Percentiles rank a stretch among this genome's conserved stretches.
These are phyloP conservation scores for Polytrichum commune DNA, from an alignment of 225 moss, liverwort and hornwort species.

Conservation along the genomic window DNA sequence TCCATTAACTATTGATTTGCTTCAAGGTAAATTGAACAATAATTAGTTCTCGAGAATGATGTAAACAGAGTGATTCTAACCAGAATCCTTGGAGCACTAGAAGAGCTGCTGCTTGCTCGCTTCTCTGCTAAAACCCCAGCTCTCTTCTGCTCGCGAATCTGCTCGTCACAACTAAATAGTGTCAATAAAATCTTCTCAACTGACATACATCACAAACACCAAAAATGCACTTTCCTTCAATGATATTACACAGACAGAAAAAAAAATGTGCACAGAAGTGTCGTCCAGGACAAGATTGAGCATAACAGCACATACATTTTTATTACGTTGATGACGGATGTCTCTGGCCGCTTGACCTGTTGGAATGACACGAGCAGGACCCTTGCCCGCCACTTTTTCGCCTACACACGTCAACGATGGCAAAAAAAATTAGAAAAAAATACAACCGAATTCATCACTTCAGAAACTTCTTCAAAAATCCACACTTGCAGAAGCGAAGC, in stretches of 20 bases:
- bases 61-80: constrained; percentile 27
- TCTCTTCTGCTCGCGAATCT: constrained; percentile 90
- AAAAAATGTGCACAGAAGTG: neutral
- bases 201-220: too few relatives aligned
- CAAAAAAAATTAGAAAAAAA: neutral
- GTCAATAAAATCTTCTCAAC: too few relatives aligned
- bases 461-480: neutral
- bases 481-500: too few relatives aligned
- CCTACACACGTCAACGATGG: constrained; percentile 26
- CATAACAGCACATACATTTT: constrained; percentile 57
- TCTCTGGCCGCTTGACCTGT: constrained; percentile 74
- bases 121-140: constrained; percentile 82
- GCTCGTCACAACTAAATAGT: constrained; percentile 20
- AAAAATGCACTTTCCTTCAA: too few relatives aligned
- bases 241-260: neutral
- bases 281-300: too few relatives aligned
- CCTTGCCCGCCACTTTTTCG: constrained; percentile 42
- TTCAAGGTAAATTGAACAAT: too few relatives aligned
- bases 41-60: too few relatives aligned
- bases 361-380: constrained; percentile 45
- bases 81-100: constrained; percentile 76
- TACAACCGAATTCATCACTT: neutral
- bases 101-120: constrained; percentile 71
- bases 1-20: too few relatives aligned
- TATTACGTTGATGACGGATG: constrained; percentile 76